These are phyloP conservation scores for Phalaenopsis aphrodite DNA, from an alignment of 106 monocot species.

Conservation along the genomic window DNA sequence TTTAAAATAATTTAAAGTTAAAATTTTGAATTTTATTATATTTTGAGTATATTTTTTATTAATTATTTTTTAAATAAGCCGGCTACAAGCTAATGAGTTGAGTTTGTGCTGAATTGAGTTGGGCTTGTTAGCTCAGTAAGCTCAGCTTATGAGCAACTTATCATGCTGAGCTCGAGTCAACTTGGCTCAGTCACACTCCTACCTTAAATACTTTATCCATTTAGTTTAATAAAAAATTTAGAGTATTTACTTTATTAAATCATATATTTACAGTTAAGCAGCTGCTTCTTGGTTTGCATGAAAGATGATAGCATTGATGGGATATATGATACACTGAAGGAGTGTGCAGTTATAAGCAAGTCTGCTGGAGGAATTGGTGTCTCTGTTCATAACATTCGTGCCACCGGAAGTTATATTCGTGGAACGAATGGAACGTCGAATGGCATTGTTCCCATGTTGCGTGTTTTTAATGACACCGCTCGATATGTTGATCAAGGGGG, in stretches of 20 bases:
- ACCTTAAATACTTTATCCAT: background rate
- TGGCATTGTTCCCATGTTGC: slow-evolving; percentile 95
- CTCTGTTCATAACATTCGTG: slow-evolving; percentile 90
- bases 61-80: no score
- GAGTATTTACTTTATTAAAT: background rate
- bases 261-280: slow-evolving; percentile 68
- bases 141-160: no score
- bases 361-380: slow-evolving; percentile 97
- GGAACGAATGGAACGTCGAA: slow-evolving; percentile 96
- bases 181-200: no score
- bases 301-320: slow-evolving; percentile 99
- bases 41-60: no score
- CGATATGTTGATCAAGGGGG: slow-evolving; percentile 99
- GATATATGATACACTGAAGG: slow-evolving; percentile 91
- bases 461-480: slow-evolving; percentile 96
- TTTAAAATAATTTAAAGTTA: no score
- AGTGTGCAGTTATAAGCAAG: slow-evolving; percentile 94
- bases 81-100: no score
- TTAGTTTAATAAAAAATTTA: background rate
- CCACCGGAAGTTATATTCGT: slow-evolving; percentile 86
- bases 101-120: no score
- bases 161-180: no score
- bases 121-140: no score
- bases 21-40: no score
- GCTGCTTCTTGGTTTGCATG: slow-evolving; percentile 93